Conservation (phyloP, 202 grass and related monocot genomes). For the Panicum hallii region DNA sequence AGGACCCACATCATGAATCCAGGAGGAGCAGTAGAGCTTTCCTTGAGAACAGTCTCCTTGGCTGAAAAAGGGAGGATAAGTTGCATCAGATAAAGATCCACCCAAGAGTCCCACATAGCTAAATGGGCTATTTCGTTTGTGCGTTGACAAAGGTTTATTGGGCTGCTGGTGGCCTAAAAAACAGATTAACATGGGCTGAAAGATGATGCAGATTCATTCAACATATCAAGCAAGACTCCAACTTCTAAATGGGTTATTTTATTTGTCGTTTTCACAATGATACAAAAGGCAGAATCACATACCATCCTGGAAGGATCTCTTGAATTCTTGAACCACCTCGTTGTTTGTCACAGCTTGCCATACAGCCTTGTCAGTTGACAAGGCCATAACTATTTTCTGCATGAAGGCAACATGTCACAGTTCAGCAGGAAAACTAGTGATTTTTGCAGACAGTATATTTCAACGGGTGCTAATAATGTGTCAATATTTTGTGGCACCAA, state of each 20-base stretch:
- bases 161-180: not conserved
- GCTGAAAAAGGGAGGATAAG: conserved; percentile 41
- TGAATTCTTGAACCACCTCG: conserved; percentile 80
- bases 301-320: conserved; percentile 68
- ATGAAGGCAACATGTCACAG: conserved; percentile 5
- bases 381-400: conserved; percentile 87
- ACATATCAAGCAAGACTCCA: not conserved
- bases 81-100: conserved; percentile 12
- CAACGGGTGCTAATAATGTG: not conserved
- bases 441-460: conserved; percentile 2
- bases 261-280: not conserved
- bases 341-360: conserved; percentile 92
- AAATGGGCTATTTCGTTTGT: not conserved
- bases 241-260: not conserved
- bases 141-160: not conserved
- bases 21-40: conserved; percentile 26
- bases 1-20: conserved; percentile 68
- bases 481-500: conserved; percentile 1
- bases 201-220: not conserved
- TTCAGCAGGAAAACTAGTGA: not conserved
- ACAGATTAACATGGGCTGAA: conserved; percentile 30
- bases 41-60: conserved; percentile 45
- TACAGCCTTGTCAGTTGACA: conserved; percentile 80
- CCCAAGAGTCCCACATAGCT: not conserved
- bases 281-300: not conserved